These are phyloP conservation scores for Trichophyton verrucosum DNA, from an alignment of 2,329 filamentous ascomycete species.

Conservation along the genomic window DNA sequence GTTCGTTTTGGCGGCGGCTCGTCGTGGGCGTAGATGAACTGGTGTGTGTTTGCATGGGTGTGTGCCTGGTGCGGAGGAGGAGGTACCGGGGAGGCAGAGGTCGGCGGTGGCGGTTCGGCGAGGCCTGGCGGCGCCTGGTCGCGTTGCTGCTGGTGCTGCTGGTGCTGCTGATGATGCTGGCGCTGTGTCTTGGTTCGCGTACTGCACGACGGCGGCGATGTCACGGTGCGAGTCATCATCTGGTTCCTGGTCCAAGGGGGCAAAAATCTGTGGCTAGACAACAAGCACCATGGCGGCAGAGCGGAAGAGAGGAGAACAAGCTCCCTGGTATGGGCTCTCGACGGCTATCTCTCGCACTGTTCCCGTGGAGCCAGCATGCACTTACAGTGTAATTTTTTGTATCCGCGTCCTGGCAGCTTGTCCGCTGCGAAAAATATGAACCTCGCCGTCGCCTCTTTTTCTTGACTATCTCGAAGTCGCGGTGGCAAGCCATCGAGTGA, in stretches of 20 bases:
- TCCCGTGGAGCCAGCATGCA: not conserved
- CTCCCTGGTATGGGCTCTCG: not conserved
- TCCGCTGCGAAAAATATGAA: not conserved
- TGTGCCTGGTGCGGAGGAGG: not conserved
- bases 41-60: not conserved
- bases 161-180: not conserved
- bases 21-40: not conserved
- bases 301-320: not conserved
- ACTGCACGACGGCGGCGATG: conserved; percentile 4
- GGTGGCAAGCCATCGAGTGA: not conserved
- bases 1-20: not conserved
- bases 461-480: not conserved
- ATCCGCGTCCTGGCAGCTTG: not conserved
- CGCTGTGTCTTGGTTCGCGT: not conserved
- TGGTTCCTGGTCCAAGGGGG: not conserved
- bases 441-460: conserved; percentile 4
- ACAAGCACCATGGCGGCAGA: not conserved
- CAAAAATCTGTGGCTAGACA: conserved; percentile 1
- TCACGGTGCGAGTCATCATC: conserved; percentile 4
- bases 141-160: not conserved
- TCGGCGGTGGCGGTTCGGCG: not conserved
- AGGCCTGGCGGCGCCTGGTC: not conserved
- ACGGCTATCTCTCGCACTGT: not conserved
- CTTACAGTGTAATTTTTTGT: not conserved
- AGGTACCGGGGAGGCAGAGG: not conserved